Evolutionary conservation across 768 basidiomycete species (phyloP).

Genomic region (Naematelia encephala): DNA sequence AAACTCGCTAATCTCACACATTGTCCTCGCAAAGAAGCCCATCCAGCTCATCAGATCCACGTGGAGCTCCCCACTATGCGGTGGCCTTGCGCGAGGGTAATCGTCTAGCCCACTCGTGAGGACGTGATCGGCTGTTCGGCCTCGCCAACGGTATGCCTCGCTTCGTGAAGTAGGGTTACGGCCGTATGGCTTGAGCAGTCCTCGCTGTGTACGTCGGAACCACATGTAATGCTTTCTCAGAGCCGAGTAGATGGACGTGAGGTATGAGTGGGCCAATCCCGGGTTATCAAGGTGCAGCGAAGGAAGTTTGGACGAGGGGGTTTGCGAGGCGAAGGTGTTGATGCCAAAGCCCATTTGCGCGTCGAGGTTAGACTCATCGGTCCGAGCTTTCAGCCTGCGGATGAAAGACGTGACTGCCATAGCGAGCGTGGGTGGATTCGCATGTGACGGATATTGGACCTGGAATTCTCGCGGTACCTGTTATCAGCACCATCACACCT

Average conservation of each 20-base stretch:
- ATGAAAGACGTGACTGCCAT: conserved; percentile 94
- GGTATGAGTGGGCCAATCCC: conserved; percentile 63
- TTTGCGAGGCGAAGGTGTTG: conserved; percentile 11
- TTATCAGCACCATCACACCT: background rate
- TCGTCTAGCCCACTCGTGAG: conserved; percentile 96
- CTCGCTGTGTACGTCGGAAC: conserved; percentile 91
- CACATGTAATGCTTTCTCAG: conserved; percentile 90
- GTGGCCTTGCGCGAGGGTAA: conserved; percentile 76
- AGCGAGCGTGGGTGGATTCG: conserved; percentile 89
- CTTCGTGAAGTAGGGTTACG: conserved; percentile 73
- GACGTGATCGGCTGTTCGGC: conserved; percentile 69
- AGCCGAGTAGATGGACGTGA: conserved; percentile 75
- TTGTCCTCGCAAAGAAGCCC: conserved; percentile 90
- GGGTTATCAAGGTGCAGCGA: conserved; percentile 57
- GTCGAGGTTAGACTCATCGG: conserved; percentile 56
- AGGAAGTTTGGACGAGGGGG: conserved; percentile 8
- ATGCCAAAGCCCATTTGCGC: conserved; percentile 58
- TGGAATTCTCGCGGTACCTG: conserved; percentile 86
- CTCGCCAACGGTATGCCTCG: conserved; percentile 93
- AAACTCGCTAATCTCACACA: conserved; percentile 83
- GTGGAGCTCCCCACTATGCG: conserved; percentile 88
- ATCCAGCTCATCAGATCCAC: conserved; percentile 93
- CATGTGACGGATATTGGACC: conserved; percentile 87
- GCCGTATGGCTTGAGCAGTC: conserved; percentile 86
- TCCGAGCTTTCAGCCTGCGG: conserved; percentile 59